Evolutionary conservation across 225 moss, liverwort and hornwort species (phyloP), one percentile per base, ranked within the genome.

Genomic region (Bryoerythrophyllum caledonicum): DNA sequence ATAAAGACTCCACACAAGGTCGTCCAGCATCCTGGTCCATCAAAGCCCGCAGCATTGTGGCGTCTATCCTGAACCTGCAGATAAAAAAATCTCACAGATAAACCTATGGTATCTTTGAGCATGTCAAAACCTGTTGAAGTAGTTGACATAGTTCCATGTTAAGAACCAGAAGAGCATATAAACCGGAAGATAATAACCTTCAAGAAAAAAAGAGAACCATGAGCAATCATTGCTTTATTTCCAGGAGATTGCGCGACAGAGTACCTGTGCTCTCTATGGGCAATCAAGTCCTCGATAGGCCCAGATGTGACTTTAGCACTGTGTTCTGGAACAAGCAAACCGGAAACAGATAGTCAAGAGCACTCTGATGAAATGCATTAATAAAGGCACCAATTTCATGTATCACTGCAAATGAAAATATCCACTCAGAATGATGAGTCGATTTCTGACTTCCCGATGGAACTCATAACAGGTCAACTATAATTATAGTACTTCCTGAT

Each of bases 241-340:
- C 34, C 55, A 75, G 68, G 61, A 40, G 57, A 15, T 30, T 40
- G n/a, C 41, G 72, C 43, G 25, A 59, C 26, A 53, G 40, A 53
- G 38, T 74, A 96, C 94, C 97, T 94, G 81, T 97, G 97, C 86
- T 97, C 94, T 77, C 94, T 89, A 71, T 97, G 97, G 55, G 94
- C 93, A 73, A 97, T 97, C 57, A 97, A 89, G 76, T 97, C 97
- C 78, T 97, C 94, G 25, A 97, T 90, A 16, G 97, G 97, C 78
- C 97, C 97, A 76, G 94, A 90, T 79, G 90, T 89, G 30, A 93
- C 79, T 65, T 90, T 90, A 16, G 92, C 84, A 81, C 81, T 87
- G 53, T 79, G 84, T 70, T 84, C 87, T 87, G 87, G 57, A 82
- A 76, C 63, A 80, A 74, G 21, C 57, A 76, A 73, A 67, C 56